Evolutionary conservation across 768 basidiomycete species (phyloP), one percentile per base, ranked within the genome.

Genomic region (Trichaptum fuscoviolaceum): DNA sequence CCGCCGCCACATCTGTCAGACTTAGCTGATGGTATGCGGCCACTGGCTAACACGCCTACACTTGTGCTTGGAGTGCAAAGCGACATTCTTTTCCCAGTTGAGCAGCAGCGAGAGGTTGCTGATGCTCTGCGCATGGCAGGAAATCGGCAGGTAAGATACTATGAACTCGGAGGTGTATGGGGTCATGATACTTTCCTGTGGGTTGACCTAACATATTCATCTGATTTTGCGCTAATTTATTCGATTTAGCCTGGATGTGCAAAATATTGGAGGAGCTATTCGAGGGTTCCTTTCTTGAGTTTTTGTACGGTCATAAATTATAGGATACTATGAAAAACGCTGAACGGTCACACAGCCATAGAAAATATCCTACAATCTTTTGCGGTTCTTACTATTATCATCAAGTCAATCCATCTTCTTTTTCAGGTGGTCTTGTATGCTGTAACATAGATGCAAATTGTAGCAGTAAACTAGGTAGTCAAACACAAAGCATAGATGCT

Each of bases 111-210:
- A 52, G 97, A 99, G 78, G 81, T 96, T 8, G 95, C 89, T 6
- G 95, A 97, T 75, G 96, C 96, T 25, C 78, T 99, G 68, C 85
- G 93, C 67, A 85, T 94, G 85, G 87, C 90, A 0, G 97, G 97
- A 0, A 99, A 98, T 75, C 77, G 87, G 18, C 80, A 84, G 66
- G 97, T 99, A 27, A 91, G 92, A 67, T 99, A 98, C 77, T 99
- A 96, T 75, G 97, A 99, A 77, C 84, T 99, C 1, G 96, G 96
- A 27, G 96, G 96, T 9, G 96, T 99, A n/a, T 99, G 95, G 96
- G 97, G 97, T 1, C 96, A 99, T 73, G 96, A 99, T 77, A 98
- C 95, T 24, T 98, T 98, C 80, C 80, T 99, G 87, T 91, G 72
- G 83, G 90, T 85, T 1, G 24, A 18, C 8, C 27, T 65, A 7